Conservation (phyloP, 2,329 filamentous ascomycete species). For the Colletotrichum gigasporum region DNA sequence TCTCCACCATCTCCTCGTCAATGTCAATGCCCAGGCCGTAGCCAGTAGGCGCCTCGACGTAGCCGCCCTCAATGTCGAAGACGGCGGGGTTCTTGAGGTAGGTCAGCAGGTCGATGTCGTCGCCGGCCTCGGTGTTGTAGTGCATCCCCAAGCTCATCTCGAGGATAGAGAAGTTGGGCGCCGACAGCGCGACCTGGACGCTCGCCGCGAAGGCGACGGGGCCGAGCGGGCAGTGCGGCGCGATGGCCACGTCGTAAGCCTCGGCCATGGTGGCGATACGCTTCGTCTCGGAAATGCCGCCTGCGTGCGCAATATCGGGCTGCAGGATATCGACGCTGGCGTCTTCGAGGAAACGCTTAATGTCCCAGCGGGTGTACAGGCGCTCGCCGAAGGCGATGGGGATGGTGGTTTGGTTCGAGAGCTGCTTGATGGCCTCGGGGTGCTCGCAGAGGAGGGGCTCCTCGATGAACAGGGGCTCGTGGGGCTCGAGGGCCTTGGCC, state of each 20-base stretch:
- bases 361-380: conserved; percentile 72
- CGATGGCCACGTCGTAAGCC: conserved; percentile 72
- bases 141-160: conserved; percentile 78
- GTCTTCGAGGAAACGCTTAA: conserved; percentile 70
- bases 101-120: conserved; percentile 60
- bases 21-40: conserved; percentile 70
- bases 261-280: conserved; percentile 72
- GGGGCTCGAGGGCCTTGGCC: conserved; percentile 67
- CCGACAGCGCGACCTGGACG: conserved; percentile 66
- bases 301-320: conserved; percentile 71
- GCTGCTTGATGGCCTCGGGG: conserved; percentile 64
- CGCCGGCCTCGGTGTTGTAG: conserved; percentile 64
- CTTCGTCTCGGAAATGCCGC: conserved; percentile 71
- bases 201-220: conserved; percentile 74
- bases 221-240: conserved; percentile 73
- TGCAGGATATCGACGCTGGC: conserved; percentile 72
- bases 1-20: conserved; percentile 70
- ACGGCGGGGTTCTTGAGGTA: conserved; percentile 68
- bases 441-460: conserved; percentile 73
- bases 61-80: conserved; percentile 66
- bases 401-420: conserved; percentile 62
- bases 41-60: conserved; percentile 61
- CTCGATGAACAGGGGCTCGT: conserved; percentile 73
- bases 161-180: conserved; percentile 70
- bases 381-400: conserved; percentile 74